Conservation (phyloP, 2,329 filamentous ascomycete genomes). For the Pseudogymnoascus sp. region DNA sequence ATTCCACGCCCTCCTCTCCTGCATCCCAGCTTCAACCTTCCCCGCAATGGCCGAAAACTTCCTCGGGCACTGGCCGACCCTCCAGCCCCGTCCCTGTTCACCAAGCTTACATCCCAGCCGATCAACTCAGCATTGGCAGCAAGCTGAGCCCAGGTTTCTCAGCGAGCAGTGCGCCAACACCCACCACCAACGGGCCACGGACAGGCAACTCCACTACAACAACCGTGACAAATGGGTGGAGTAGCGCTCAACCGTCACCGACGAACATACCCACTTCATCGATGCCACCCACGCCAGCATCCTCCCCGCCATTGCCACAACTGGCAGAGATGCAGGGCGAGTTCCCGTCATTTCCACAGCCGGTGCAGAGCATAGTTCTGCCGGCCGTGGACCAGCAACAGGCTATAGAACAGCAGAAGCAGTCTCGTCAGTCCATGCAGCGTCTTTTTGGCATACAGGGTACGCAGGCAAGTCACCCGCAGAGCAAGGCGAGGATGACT, state of each 20-base stretch:
- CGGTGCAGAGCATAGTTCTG: neutral
- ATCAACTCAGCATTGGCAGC: slow-evolving; percentile 6
- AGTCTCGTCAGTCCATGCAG: neutral
- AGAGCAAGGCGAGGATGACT: neutral
- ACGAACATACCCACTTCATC: neutral
- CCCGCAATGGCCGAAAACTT: neutral
- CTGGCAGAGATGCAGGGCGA: neutral
- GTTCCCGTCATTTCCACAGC: neutral
- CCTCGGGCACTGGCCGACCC: neutral
- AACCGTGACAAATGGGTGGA: neutral
- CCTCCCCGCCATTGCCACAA: neutral
- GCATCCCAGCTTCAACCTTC: neutral
- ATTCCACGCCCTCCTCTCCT: neutral
- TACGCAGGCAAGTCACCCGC: neutral
- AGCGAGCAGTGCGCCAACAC: neutral
- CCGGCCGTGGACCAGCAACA: neutral
- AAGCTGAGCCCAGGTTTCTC: slow-evolving; percentile 2
- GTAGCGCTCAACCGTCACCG: neutral
- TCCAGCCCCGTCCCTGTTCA: neutral
- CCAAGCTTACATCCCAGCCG: slow-evolving; percentile 3
- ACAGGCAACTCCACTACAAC: neutral
- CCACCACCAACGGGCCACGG: neutral
- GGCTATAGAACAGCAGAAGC: neutral
- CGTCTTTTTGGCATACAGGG: neutral
- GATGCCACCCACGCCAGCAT: neutral